phyloP scores from a whole-genome alignment of 805 yeast species.

The Dipodascus albidus region DNA sequence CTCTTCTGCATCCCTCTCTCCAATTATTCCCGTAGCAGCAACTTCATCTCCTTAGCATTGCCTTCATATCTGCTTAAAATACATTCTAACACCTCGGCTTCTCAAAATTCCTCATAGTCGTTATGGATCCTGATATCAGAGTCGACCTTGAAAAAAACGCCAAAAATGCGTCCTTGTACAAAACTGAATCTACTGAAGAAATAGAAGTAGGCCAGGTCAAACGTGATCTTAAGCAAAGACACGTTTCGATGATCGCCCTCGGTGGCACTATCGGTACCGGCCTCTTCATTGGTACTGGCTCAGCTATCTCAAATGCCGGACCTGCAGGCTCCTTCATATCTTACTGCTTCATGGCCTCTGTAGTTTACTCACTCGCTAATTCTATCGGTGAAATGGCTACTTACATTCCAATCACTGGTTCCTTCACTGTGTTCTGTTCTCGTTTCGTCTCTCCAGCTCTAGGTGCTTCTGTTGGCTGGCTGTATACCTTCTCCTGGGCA shows the following conservation, averaged over 20 bases:
- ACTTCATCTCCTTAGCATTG: neutral
- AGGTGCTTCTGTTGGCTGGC: conserved; percentile 40
- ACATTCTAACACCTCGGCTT: no score
- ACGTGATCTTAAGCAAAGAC: conserved; percentile 27
- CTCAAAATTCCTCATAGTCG: neutral
- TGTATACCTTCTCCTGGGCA: conserved; percentile 43
- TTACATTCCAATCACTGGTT: conserved; percentile 40
- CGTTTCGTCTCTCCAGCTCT: conserved; percentile 39
- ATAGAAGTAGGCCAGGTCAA: conserved; percentile 14
- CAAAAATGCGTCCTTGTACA: neutral
- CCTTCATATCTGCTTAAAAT: no score
- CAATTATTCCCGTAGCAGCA: neutral
- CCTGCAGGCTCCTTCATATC: conserved; percentile 42
- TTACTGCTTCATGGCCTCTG: conserved; percentile 36
- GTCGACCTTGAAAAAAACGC: neutral
- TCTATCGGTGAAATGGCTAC: conserved; percentile 48
- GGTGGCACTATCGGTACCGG: conserved; percentile 76
- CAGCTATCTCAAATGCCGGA: conserved; percentile 38
- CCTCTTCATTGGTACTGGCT: conserved; percentile 39
- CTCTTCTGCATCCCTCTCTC: neutral
- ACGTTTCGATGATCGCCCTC: conserved; percentile 59
- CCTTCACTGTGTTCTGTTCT: conserved; percentile 38
- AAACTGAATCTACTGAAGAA: neutral
- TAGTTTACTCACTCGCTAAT: conserved; percentile 43
- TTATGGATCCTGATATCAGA: neutral